Conservation (phyloP, 257 asterid species). For the Solanum virginianum region DNA sequence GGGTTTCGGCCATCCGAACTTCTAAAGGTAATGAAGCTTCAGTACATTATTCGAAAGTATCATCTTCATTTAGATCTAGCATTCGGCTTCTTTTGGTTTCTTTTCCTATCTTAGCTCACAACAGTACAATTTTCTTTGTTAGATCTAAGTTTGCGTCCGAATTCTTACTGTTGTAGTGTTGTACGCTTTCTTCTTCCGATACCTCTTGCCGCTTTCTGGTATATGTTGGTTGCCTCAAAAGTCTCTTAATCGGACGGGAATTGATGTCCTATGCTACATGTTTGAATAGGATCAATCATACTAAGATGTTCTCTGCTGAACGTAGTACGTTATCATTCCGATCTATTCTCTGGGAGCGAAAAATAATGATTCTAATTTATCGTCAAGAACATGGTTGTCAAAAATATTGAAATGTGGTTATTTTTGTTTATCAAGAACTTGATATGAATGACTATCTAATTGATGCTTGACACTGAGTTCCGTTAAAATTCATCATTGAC, state of each 20-base stretch:
- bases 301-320: not conserved
- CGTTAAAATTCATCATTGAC: not conserved
- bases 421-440: not conserved
- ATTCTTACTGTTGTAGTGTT: not conserved
- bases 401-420: not conserved
- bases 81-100: not conserved
- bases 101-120: not conserved
- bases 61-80: not conserved
- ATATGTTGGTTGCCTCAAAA: not conserved
- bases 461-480: not conserved
- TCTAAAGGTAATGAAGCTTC: constrained; percentile 39
- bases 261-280: not conserved
- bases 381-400: not conserved
- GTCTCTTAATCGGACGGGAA: not conserved
- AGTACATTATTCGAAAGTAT: not conserved
- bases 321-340: not conserved
- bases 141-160: not conserved
- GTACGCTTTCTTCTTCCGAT: not conserved
- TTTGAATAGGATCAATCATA: not conserved
- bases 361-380: not conserved
- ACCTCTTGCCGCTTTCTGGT: not conserved
- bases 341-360: not conserved
- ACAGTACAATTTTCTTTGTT: not conserved
- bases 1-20: constrained; percentile 88
- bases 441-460: not conserved